These are phyloP conservation scores for Moesziomyces globuligerus DNA, from an alignment of 1,284 basidiomycete genomes.

Conservation along the genomic window DNA sequence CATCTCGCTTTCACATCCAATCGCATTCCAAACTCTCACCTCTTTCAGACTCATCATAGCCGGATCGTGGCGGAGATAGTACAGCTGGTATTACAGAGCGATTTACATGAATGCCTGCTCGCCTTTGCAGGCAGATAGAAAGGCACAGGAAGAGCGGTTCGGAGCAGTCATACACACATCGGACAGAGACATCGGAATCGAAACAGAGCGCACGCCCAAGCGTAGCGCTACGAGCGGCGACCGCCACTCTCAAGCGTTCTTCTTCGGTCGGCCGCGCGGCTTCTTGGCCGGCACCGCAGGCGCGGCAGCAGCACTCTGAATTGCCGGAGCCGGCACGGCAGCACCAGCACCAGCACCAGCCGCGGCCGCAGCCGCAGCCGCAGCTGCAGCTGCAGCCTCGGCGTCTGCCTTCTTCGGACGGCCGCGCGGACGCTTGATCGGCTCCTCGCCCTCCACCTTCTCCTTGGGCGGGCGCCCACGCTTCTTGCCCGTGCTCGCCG, in stretches of 20 bases:
- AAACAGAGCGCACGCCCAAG: not conserved
- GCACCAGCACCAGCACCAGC: not conserved
- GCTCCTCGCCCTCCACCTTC: slow-evolving; percentile 22
- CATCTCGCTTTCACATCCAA: not conserved
- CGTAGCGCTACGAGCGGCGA: not conserved
- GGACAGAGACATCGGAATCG: not conserved
- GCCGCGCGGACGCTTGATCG: slow-evolving; percentile 39
- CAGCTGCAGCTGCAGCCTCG: slow-evolving; percentile 6
- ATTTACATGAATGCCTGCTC: too few species aligned
- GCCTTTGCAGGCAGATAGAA: not conserved
- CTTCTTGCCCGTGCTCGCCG: slow-evolving; percentile 35
- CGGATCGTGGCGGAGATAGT: slow-evolving; percentile 1
- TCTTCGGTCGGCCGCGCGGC: slow-evolving; percentile 41
- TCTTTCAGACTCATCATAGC: not conserved
- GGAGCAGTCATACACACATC: slow-evolving; percentile 1
- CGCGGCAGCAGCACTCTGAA: slow-evolving; percentile 4
- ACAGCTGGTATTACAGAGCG: slow-evolving; percentile 16
- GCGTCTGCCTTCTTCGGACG: slow-evolving; percentile 37
- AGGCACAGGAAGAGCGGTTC: slow-evolving; percentile 1
- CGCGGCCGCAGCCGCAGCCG: not conserved
- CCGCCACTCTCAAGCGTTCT: slow-evolving; percentile 6
- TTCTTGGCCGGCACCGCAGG: slow-evolving; percentile 20
- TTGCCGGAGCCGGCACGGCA: not conserved
- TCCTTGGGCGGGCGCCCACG: slow-evolving; percentile 40
- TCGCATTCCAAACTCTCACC: slow-evolving; percentile 1